These are phyloP conservation scores for Penicillium sp. DNA, from an alignment of 2,329 filamentous ascomycete species.

Conservation along the genomic window DNA sequence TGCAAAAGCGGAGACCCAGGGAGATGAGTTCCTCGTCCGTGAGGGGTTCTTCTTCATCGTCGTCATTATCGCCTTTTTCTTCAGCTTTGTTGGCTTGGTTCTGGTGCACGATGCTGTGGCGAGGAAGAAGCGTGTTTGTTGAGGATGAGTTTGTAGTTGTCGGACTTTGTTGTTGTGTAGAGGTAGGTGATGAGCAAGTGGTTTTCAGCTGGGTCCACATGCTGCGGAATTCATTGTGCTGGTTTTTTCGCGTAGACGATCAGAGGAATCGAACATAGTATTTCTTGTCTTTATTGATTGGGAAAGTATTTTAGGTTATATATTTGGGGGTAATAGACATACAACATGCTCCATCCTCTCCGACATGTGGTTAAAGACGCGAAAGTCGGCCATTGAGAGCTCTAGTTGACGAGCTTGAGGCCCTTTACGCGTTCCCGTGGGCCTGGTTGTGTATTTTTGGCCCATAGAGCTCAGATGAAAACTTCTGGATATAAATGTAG, in stretches of 20 bases:
- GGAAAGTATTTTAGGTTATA: too few species aligned
- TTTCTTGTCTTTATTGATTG: too few species aligned
- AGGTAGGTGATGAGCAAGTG: slow-evolving; percentile 55
- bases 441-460: too few species aligned
- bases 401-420: slow-evolving; percentile 50
- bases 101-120: slow-evolving; percentile 28
- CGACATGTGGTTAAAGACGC: slow-evolving; percentile 72
- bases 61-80: too few species aligned
- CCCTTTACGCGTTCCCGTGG: too few species aligned
- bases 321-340: slow-evolving; percentile 34
- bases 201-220: too few species aligned
- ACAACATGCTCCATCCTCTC: slow-evolving; percentile 77
- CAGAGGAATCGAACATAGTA: background rate
- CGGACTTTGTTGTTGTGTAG: slow-evolving; percentile 24
- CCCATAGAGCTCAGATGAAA: too few species aligned
- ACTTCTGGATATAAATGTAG: too few species aligned
- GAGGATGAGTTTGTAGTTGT: too few species aligned
- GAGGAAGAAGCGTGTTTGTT: too few species aligned
- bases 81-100: slow-evolving; percentile 46
- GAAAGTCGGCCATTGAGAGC: slow-evolving; percentile 69
- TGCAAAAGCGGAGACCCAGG: slow-evolving; percentile 71
- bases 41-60: slow-evolving; percentile 52
- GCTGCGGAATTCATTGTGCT: slow-evolving; percentile 84
- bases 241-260: slow-evolving; percentile 8
- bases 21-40: slow-evolving; percentile 71